Evolutionary conservation across 129 eudicot genomes (phyloP).

Genomic region (Helianthus tuberosus): DNA sequence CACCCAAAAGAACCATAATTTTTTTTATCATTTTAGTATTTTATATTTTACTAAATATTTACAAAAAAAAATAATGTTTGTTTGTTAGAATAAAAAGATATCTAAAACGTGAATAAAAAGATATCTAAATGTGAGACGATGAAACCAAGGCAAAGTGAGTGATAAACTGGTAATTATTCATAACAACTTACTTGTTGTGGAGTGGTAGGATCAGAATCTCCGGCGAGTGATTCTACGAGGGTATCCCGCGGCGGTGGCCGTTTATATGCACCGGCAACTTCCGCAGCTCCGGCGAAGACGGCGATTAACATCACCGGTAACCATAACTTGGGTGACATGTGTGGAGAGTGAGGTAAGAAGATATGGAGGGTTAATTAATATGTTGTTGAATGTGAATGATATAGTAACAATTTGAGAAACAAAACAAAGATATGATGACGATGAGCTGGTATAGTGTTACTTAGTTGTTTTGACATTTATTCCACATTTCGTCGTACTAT

Average conservation of each 20-base stretch:
- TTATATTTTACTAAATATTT: neutral
- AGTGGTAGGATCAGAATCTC: constrained; percentile 34
- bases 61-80: neutral
- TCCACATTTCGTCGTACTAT: no score
- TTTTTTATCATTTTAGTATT: neutral
- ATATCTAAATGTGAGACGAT: neutral
- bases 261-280: constrained; percentile 21
- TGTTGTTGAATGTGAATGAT: neutral
- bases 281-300: constrained; percentile 23
- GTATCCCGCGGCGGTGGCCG: constrained; percentile 46
- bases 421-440: neutral
- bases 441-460: neutral
- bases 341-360: neutral
- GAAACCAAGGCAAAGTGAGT: neutral
- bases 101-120: no score
- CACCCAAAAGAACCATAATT: neutral
- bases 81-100: neutral
- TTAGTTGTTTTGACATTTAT: neutral
- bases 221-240: constrained; percentile 23
- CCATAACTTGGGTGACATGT: constrained; percentile 4
- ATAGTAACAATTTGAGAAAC: neutral
- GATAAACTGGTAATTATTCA: neutral
- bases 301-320: constrained; percentile 12
- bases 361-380: neutral
- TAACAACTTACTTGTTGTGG: constrained; percentile 51